These are phyloP conservation scores for Glebionis coronaria DNA, from an alignment of 129 eudicot genomes.

Conservation along the genomic window DNA sequence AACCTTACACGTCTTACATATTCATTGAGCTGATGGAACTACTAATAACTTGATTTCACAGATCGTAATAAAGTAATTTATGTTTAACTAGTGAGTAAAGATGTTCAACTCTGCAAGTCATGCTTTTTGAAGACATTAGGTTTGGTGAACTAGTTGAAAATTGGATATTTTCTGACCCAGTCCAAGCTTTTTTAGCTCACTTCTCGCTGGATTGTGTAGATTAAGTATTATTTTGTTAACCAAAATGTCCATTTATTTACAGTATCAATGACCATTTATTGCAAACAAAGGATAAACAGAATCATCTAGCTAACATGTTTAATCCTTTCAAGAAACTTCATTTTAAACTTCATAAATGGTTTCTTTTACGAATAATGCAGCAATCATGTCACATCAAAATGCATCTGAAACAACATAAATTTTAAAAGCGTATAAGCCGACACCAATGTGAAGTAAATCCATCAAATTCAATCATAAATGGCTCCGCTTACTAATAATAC, in stretches of 20 bases:
- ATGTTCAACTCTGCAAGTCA: not conserved
- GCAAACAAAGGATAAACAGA: too few species aligned
- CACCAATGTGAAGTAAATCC: not conserved
- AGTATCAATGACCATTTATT: too few species aligned
- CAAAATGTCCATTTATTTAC: too few species aligned
- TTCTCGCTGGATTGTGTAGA: not conserved
- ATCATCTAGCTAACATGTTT: not conserved
- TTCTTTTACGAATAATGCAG: not conserved
- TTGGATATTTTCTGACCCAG: not conserved
- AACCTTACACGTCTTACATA: not conserved
- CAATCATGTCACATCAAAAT: constrained; percentile 2
- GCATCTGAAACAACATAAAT: constrained; percentile 14
- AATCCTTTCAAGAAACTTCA: not conserved
- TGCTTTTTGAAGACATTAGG: not conserved
- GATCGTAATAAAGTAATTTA: not conserved
- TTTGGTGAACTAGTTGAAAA: not conserved
- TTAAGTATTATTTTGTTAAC: too few species aligned
- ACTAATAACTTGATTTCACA: not conserved
- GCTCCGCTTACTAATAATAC: too few species aligned
- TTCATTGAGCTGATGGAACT: not conserved
- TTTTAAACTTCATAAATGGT: too few species aligned
- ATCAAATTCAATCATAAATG: too few species aligned
- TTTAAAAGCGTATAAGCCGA: not conserved
- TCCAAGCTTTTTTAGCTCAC: not conserved
- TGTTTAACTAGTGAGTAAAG: not conserved